Conservation (phyloP, 306 rosid species). For the Vigna hirtella region DNA sequence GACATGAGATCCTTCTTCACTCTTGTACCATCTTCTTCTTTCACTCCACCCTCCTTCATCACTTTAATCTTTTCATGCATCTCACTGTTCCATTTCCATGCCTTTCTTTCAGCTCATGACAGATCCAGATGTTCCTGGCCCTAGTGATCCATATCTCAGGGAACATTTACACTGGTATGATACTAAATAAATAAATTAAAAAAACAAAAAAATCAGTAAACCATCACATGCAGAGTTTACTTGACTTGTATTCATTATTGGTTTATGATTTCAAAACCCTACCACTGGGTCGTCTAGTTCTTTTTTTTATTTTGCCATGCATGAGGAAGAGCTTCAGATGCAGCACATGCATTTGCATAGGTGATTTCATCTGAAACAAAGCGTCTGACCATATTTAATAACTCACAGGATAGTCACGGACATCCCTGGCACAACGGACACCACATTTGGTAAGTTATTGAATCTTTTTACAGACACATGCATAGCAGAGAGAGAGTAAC, state of each 20-base stretch:
- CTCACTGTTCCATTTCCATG: background rate
- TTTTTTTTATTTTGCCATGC: background rate
- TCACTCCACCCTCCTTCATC: background rate
- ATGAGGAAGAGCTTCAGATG: background rate
- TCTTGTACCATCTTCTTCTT: conserved; percentile 53
- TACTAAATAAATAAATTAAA: background rate
- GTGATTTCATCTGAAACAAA: conserved; percentile 3
- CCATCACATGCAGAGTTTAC: background rate
- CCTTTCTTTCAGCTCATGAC: conserved; percentile 68
- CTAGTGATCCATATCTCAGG: conserved; percentile 91
- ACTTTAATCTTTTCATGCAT: background rate
- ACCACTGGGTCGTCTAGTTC: too few species aligned
- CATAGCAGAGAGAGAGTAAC: background rate
- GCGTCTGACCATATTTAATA: conserved; percentile 30
- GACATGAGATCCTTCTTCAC: conserved; percentile 92
- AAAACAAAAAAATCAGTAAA: background rate
- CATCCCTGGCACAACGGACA: conserved; percentile 94
- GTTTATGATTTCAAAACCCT: too few species aligned
- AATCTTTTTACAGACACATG: background rate
- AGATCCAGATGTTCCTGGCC: conserved; percentile 98
- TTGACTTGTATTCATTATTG: background rate
- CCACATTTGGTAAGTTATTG: conserved; percentile 66
- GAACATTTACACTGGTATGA: conserved; percentile 90
- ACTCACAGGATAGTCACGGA: conserved; percentile 83
- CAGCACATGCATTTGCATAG: background rate